Conservation (phyloP, 805 yeast genomes). For the Nakazawaea sp. region DNA sequence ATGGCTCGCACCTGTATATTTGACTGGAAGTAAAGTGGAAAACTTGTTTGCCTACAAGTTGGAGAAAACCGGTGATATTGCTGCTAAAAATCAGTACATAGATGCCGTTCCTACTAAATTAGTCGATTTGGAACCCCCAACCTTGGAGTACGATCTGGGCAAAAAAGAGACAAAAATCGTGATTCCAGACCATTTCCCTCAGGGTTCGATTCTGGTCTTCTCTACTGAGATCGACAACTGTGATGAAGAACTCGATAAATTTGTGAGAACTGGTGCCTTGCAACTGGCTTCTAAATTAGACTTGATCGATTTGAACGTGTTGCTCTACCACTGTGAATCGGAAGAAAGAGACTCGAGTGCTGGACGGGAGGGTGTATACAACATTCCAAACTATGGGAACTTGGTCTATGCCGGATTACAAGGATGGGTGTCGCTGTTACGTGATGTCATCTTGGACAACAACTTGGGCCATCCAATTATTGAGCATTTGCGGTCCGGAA, state of each 20-base stretch:
- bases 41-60: conserved; percentile 54
- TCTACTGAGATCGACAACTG: conserved; percentile 64
- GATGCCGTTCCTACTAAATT: conserved; percentile 64
- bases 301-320: conserved; percentile 65
- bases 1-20: conserved; percentile 44
- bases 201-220: conserved; percentile 85
- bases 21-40: conserved; percentile 55
- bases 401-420: conserved; percentile 86
- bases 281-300: conserved; percentile 59
- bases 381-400: conserved; percentile 66
- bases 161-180: conserved; percentile 43
- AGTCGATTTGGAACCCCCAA: conserved; percentile 43
- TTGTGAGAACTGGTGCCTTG: conserved; percentile 67
- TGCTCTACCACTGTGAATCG: conserved; percentile 72
- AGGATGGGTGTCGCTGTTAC: conserved; percentile 79
- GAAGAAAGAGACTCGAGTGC: conserved; percentile 81
- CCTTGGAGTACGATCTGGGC: conserved; percentile 33
- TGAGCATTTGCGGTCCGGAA: conserved; percentile 72
- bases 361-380: conserved; percentile 69
- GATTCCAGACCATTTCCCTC: conserved; percentile 64
- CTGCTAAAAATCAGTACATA: conserved; percentile 31
- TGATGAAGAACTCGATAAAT: conserved; percentile 56
- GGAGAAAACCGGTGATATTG: conserved; percentile 46
- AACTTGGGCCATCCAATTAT: conserved; percentile 82
- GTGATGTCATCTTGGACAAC: conserved; percentile 55